These are phyloP conservation scores for Senna tora DNA, from an alignment of 306 rosid genomes.

Conservation along the genomic window DNA sequence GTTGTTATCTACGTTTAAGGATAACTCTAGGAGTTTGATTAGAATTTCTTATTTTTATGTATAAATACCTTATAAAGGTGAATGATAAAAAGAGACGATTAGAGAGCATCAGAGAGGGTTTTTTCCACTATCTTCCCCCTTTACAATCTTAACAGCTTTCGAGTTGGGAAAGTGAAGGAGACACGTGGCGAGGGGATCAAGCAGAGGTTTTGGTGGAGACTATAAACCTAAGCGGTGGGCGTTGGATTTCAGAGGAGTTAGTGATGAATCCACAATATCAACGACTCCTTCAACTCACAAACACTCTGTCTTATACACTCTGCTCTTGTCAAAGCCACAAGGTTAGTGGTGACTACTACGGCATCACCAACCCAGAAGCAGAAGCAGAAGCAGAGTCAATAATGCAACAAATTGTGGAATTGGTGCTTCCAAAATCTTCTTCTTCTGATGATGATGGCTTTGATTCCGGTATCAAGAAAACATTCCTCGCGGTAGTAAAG, in stretches of 20 bases:
- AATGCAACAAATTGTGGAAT: conserved; percentile 68
- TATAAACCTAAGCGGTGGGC: conserved; percentile 65
- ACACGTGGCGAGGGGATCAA: conserved; percentile 53
- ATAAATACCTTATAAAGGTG: no score
- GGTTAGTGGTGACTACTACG: conserved; percentile 53
- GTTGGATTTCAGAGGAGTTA: conserved; percentile 49
- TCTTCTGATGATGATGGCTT: no score
- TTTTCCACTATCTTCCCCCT: no score
- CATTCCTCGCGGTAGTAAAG: conserved; percentile 67
- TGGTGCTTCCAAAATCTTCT: conserved; percentile 60
- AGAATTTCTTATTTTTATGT: no score
- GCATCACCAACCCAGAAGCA: no score
- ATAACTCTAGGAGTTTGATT: no score
- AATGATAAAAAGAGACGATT: no score
- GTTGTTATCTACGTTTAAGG: no score
- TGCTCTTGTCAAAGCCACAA: conserved; percentile 48
- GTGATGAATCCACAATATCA: conserved; percentile 49
- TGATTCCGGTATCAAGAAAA: conserved; percentile 62
- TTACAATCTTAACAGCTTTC: no score
- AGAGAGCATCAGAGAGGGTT: no score
- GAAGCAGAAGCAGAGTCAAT: no score
- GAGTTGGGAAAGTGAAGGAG: conserved; percentile 69
- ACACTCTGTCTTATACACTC: conserved; percentile 58
- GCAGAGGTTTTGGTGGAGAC: conserved; percentile 68
- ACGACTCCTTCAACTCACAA: conserved; percentile 58